Conservation (phyloP, 202 grass and related monocot genomes). For the Saccharum hybrid region DNA sequence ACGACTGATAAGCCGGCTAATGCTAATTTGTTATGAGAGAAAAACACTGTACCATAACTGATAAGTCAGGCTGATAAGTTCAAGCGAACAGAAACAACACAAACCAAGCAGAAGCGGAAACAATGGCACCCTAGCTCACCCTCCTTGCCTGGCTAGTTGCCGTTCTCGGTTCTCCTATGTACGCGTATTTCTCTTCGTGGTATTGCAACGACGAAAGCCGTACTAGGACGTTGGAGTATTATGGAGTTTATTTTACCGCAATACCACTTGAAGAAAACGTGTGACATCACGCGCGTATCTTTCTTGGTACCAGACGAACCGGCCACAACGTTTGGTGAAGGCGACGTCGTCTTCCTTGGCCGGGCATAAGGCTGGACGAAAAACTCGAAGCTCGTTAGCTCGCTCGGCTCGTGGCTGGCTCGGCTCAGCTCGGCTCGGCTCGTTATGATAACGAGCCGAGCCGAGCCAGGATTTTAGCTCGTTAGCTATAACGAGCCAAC, state of each 20-base stretch:
- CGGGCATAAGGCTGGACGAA: too few species aligned
- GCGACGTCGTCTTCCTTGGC: neutral
- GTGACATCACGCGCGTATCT: neutral
- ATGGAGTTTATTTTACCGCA: neutral
- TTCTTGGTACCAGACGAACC: slow-evolving; percentile 13
- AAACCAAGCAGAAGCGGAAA: neutral
- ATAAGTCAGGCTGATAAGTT: too few species aligned
- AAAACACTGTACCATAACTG: too few species aligned
- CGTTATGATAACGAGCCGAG: too few species aligned
- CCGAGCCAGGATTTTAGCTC: too few species aligned
- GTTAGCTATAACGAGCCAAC: too few species aligned
- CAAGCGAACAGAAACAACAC: neutral
- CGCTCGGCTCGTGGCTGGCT: too few species aligned
- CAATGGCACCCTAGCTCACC: neutral
- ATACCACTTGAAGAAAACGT: slow-evolving; percentile 22
- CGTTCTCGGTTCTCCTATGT: neutral
- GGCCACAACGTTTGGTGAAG: neutral
- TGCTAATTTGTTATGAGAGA: too few species aligned
- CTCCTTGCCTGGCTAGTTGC: neutral
- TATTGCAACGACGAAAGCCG: neutral
- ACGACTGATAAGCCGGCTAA: too few species aligned
- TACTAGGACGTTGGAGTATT: neutral
- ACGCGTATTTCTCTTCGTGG: neutral
- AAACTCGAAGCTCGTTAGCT: too few species aligned
- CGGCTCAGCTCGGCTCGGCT: too few species aligned